Evolutionary conservation across 352 stramenopile genomes (phyloP), one percentile per base, ranked within the genome.

Genomic region (Pythium sp.): DNA sequence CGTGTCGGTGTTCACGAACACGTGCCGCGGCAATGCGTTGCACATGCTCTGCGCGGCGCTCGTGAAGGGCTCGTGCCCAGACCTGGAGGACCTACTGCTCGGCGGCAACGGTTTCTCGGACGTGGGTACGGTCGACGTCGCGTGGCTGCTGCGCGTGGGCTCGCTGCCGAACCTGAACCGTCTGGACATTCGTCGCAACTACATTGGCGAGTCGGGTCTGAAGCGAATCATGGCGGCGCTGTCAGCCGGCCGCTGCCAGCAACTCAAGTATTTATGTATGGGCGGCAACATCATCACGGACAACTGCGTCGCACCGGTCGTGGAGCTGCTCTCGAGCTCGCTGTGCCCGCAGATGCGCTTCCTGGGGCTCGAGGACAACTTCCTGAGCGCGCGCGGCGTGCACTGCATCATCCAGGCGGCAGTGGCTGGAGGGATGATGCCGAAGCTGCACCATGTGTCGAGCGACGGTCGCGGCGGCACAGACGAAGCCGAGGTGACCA

Each of bases 201-300:
- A 87, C 67, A 89, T 92, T 51, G 81, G 84, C 24, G 84, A 91
- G 68, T 78, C 73, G 15, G 84, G 84, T 61, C 55, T 92, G 5
- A 71, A 75, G 28, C 74, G 77, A 2, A 62, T 89, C 49, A 71
- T 90, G 65, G 41, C 57, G 0, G 72, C 79, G 0, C 66, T 92
- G 28, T 49, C 66, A 8, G 65, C 71, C 3, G 66, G 68, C 1
- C 67, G 67, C 20, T 54, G 62, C 43, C 56, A 60, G 58, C 76
- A 75, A 54, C 79, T 91, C 49, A 77, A 89, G 73, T 89, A 88
- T 62, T 70, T 94, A 47, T 92, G 86, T 63, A 80, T 94, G 72
- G 86, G 86, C 20, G 86, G 86, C 49, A 94, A 94, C 73, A 72
- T 94, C 58, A 83, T 94, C 69, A 92, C 86, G 15, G 86, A 94